These are phyloP conservation scores for Pugionium dolabratum DNA, from an alignment of 345 rosid genomes.

Conservation along the genomic window DNA sequence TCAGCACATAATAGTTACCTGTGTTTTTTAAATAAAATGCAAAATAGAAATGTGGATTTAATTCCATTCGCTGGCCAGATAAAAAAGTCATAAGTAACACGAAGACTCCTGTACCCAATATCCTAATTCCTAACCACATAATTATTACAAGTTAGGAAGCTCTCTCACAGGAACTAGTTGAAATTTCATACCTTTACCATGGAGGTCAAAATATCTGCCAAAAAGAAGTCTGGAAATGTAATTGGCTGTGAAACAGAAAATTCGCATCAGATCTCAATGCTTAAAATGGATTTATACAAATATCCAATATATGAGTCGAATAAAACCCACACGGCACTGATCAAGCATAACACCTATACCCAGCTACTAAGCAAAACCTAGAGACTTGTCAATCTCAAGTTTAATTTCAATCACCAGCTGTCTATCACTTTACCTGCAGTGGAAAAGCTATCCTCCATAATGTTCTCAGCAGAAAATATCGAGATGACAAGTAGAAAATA, in stretches of 20 bases:
- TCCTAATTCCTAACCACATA: slow-evolving; percentile 8
- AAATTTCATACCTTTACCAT: slow-evolving; percentile 82
- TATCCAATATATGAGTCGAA: slow-evolving; percentile 2
- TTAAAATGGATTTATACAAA: background rate
- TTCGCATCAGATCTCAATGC: slow-evolving; percentile 15
- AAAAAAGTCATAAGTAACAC: background rate
- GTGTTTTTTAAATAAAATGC: background rate
- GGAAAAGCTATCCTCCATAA: slow-evolving; percentile 90
- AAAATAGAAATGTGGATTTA: slow-evolving; percentile 14
- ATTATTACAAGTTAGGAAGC: slow-evolving; percentile 7
- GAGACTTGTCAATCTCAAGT: background rate
- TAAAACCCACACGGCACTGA: background rate
- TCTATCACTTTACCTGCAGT: slow-evolving; percentile 71
- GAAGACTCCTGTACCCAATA: slow-evolving; percentile 12
- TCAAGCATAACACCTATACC: background rate
- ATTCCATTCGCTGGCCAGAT: background rate
- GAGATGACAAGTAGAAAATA: slow-evolving; percentile 80
- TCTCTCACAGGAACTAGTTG: background rate
- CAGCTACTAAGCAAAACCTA: slow-evolving; percentile 9
- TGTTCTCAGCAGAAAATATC: slow-evolving; percentile 86
- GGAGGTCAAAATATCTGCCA: slow-evolving; percentile 95
- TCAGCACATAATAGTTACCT: background rate
- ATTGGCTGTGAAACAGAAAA: slow-evolving; percentile 65
- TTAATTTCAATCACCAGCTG: background rate
- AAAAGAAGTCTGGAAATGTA: slow-evolving; percentile 89